Percentiles rank a stretch among this genome's conserved stretches.
These are phyloP conservation scores for Annulohypoxylon truncatum DNA, from an alignment of 2,329 filamentous ascomycete genomes.

Conservation along the genomic window DNA sequence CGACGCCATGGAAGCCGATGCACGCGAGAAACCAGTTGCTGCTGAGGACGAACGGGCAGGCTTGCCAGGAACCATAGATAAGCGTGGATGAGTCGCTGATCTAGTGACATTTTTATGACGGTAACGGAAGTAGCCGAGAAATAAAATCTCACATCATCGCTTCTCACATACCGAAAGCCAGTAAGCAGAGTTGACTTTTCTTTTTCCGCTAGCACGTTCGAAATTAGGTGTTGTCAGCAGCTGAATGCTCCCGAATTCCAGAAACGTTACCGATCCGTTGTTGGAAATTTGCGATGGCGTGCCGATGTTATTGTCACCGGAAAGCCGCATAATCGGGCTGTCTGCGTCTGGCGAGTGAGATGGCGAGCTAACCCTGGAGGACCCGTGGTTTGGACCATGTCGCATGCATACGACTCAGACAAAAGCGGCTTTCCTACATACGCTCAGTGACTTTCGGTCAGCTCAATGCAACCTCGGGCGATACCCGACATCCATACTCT, in stretches of 20 bases:
- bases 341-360: slow-evolving; percentile 16
- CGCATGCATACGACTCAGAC: slow-evolving; percentile 5
- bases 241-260: background rate
- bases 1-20: slow-evolving; percentile 14
- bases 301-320: slow-evolving; percentile 1
- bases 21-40: slow-evolving; percentile 20
- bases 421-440: background rate
- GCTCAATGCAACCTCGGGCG: background rate
- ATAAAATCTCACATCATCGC: slow-evolving; percentile 25
- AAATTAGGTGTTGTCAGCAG: background rate
- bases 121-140: slow-evolving; percentile 6
- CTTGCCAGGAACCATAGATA: slow-evolving; percentile 16
- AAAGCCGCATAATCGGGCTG: slow-evolving; percentile 5
- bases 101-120: background rate
- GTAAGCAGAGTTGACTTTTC: background rate
- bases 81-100: background rate
- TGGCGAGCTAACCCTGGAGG: background rate
- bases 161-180: background rate
- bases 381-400: background rate
- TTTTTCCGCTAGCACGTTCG: background rate
- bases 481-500: background rate
- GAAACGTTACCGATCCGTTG: background rate
- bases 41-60: background rate
- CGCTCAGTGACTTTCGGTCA: background rate
- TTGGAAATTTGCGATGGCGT: background rate